phyloP scores from a whole-genome alignment of 2,329 filamentous ascomycete genomes.

The Hypoxylon sp. region DNA sequence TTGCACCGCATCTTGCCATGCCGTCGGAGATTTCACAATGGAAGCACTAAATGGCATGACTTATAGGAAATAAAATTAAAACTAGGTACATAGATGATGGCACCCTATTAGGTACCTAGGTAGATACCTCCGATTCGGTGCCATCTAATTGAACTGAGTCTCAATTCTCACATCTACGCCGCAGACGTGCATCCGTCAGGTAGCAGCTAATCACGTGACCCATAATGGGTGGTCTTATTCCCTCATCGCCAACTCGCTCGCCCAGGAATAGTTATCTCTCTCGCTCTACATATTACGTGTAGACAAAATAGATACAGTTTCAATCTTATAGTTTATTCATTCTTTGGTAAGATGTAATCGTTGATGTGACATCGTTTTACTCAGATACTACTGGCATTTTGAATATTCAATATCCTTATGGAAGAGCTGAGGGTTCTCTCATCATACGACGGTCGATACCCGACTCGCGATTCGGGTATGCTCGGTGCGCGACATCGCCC shows the following conservation, averaged over 20 bases:
- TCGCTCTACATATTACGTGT: too few species aligned
- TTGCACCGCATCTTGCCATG: constrained; percentile 36
- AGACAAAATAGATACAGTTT: too few species aligned
- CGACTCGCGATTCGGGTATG: too few species aligned
- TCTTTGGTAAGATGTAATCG: too few species aligned
- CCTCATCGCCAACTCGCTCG: background rate
- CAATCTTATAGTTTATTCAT: too few species aligned
- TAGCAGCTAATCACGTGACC: background rate
- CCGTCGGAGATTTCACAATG: constrained; percentile 5
- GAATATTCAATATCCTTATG: too few species aligned
- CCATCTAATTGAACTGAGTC: background rate
- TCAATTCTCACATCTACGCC: background rate
- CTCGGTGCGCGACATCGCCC: too few species aligned
- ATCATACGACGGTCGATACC: too few species aligned
- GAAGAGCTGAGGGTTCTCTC: too few species aligned
- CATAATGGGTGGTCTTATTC: background rate
- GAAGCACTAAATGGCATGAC: constrained; percentile 8
- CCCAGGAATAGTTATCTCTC: too few species aligned
- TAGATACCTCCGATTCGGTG: background rate
- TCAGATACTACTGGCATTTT: too few species aligned
- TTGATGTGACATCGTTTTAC: too few species aligned
- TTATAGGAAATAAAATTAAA: background rate
- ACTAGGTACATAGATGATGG: background rate
- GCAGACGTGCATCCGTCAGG: background rate
- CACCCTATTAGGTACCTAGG: background rate